These are phyloP conservation scores for Sclerotinia minor DNA, from an alignment of 2,329 filamentous ascomycete genomes.

Conservation along the genomic window DNA sequence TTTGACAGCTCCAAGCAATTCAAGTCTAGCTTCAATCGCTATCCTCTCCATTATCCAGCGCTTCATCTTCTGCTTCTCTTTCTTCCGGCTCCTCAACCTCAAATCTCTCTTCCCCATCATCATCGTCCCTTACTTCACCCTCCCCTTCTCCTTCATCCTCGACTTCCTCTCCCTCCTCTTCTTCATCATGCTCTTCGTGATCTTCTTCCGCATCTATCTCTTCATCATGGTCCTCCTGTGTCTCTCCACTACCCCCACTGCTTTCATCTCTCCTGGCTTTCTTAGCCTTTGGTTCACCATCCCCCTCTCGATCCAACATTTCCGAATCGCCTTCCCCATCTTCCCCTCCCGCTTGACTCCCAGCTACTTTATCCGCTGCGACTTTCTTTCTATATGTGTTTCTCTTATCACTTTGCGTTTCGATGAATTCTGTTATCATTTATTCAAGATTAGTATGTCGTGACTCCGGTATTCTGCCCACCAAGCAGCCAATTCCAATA, in stretches of 20 bases:
- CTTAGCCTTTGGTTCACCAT: conserved; percentile 26
- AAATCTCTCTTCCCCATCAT: conserved; percentile 55
- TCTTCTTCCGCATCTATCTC: conserved; percentile 52
- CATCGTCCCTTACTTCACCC: conserved; percentile 54
- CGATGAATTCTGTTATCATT: conserved; percentile 60
- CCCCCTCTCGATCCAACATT: conserved; percentile 39
- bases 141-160: conserved; percentile 50
- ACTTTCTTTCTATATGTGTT: conserved; percentile 71
- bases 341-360: conserved; percentile 35
- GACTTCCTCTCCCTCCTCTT: conserved; percentile 43
- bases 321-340: conserved; percentile 47
- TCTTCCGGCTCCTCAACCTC: conserved; percentile 56
- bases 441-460: conserved; percentile 24
- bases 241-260: conserved; percentile 43
- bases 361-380: conserved; percentile 58
- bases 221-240: conserved; percentile 24
- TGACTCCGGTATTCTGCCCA: conserved; percentile 14
- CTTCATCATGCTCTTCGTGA: conserved; percentile 45
- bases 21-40: conserved; percentile 34
- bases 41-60: conserved; percentile 60
- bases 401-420: conserved; percentile 71
- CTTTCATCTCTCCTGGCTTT: conserved; percentile 44
- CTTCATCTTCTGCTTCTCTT: conserved; percentile 54
- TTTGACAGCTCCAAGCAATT: background rate
- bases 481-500: no score